A percentile compares a stretch with the other conserved stretches of the same genome.
These are phyloP conservation scores for Scleroderma bovista DNA, from an alignment of 768 basidiomycete species.

Conservation along the genomic window DNA sequence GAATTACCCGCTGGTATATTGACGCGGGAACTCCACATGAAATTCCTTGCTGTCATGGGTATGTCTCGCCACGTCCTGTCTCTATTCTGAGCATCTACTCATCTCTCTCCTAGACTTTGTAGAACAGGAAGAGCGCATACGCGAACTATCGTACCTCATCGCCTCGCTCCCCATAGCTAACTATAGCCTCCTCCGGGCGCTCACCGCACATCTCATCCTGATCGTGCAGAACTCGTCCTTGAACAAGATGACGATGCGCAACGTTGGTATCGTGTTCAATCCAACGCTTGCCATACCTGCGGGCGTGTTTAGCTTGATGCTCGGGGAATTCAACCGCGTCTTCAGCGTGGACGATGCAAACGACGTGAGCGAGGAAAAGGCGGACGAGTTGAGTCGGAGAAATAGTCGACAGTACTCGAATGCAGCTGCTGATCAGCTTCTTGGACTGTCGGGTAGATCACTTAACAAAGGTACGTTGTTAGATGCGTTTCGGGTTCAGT, in stretches of 20 bases:
- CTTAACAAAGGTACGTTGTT: slow-evolving; percentile 49
- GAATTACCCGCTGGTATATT: slow-evolving; percentile 91
- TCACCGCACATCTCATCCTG: slow-evolving; percentile 91
- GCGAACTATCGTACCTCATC: slow-evolving; percentile 81
- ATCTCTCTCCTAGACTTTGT: slow-evolving; percentile 64
- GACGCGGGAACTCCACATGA: slow-evolving; percentile 85
- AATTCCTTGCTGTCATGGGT: slow-evolving; percentile 93
- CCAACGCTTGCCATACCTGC: slow-evolving; percentile 98
- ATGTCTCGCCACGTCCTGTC: slow-evolving; percentile 30
- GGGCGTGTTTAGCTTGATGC: slow-evolving; percentile 91
- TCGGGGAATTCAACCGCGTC: slow-evolving; percentile 88
- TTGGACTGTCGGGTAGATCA: slow-evolving; percentile 69
- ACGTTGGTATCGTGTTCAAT: slow-evolving; percentile 97
- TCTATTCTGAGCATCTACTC: background rate
- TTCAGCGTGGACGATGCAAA: slow-evolving; percentile 69
- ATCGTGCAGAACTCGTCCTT: slow-evolving; percentile 85
- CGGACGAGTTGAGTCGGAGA: slow-evolving; percentile 50
- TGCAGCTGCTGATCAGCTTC: slow-evolving; percentile 75
- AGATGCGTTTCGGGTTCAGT: background rate
- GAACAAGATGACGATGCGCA: slow-evolving; percentile 99
- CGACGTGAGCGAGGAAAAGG: slow-evolving; percentile 19
- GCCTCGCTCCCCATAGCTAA: slow-evolving; percentile 85
- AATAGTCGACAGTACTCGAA: slow-evolving; percentile 84
- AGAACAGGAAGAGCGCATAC: slow-evolving; percentile 82
- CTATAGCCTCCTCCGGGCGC: slow-evolving; percentile 88